Evolutionary conservation across 164 flowering plant species (phyloP).

Genomic region (Nymphaea colorata): DNA sequence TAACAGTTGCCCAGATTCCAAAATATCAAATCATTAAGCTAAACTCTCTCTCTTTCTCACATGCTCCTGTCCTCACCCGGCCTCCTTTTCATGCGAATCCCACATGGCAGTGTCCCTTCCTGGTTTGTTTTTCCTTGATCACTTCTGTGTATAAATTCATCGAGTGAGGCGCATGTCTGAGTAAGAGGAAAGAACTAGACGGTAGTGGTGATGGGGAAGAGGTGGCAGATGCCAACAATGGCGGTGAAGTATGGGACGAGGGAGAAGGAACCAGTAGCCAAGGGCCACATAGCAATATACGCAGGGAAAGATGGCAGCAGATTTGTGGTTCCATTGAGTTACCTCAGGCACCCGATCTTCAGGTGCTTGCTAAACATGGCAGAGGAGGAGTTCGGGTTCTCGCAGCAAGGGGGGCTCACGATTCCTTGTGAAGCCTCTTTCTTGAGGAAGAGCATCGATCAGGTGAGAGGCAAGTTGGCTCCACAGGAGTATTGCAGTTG

Average conservation of each 20-base stretch:
- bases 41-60: background rate
- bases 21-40: no score
- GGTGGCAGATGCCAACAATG: background rate
- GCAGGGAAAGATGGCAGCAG: constrained; percentile 3
- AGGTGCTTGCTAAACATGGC: background rate
- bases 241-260: background rate
- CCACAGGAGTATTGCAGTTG: no score
- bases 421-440: constrained; percentile 3
- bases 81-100: background rate
- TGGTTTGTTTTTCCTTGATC: background rate
- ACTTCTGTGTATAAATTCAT: background rate
- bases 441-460: background rate
- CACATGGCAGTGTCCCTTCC: constrained; percentile 1
- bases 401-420: constrained; percentile 1
- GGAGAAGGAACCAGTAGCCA: background rate
- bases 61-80: background rate
- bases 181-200: background rate
- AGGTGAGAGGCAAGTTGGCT: no score
- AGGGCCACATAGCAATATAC: constrained; percentile 1
- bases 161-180: background rate
- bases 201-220: background rate
- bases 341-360: constrained; percentile 1
- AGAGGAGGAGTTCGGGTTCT: constrained; percentile 5
- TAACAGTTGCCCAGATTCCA: no score
- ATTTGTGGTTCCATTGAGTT: constrained; percentile 4